phyloP scores from a whole-genome alignment of 2,329 filamentous ascomycete species.

The Calonectria montana region DNA sequence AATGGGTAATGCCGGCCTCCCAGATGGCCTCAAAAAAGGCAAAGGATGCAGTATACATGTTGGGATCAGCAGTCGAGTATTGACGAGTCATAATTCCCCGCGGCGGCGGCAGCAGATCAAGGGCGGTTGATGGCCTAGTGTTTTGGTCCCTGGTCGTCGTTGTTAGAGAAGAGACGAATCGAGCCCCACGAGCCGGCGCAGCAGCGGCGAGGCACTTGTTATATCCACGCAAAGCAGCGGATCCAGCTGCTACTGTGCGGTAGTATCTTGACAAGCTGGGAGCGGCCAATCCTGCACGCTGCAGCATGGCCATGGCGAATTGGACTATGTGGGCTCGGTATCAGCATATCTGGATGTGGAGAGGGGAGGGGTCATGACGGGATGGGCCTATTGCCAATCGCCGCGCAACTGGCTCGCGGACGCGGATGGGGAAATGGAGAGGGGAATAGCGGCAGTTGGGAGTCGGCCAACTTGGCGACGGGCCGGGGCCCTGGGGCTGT shows the following conservation, averaged over 20 bases:
- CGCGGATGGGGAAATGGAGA: background rate
- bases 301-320: conserved; percentile 40
- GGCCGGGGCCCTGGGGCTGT: background rate
- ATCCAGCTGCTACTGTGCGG: conserved; percentile 24
- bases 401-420: background rate
- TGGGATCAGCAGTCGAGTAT: conserved; percentile 42
- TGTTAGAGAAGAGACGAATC: conserved; percentile 23
- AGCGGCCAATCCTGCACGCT: conserved; percentile 38
- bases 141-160: conserved; percentile 11
- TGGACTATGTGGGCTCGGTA: conserved; percentile 16
- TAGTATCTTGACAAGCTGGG: conserved; percentile 37
- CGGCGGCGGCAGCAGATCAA: conserved; percentile 19
- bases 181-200: conserved; percentile 11
- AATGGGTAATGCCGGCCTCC: conserved; percentile 73
- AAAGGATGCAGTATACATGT: conserved; percentile 79
- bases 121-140: conserved; percentile 15
- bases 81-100: conserved; percentile 29
- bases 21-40: conserved; percentile 86
- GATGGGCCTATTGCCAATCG: background rate
- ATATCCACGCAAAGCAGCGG: conserved; percentile 32
- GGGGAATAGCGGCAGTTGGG: conserved; percentile 5
- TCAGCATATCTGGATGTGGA: conserved; percentile 19
- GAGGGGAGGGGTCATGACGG: conserved; percentile 6
- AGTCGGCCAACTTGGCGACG: background rate
- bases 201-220: conserved; percentile 26